Base-by-base conservation (phyloP, 129 eudicot genomes). In the Flaveria sonorensis region DNA sequence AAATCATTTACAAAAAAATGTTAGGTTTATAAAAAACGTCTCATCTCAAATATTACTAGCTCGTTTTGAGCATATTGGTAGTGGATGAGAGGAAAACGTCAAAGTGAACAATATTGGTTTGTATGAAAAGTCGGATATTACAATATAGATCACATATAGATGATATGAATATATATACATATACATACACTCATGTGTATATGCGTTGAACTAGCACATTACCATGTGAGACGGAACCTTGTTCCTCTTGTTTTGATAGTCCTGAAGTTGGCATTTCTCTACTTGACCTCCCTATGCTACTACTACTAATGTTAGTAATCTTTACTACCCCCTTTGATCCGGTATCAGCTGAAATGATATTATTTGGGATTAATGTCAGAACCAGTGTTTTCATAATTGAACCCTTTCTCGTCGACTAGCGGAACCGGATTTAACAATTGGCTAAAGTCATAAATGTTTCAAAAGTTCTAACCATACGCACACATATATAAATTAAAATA, bases 171-270 rank as follows among this genome's bases (percentile, higher is more conserved):
- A 32, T 32, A 12, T 13, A n/a, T 6, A 16, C 1, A n/a, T 16
- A n/a, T 53, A 53, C 23, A 53, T 18, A 53, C 10, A n/a, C 18
- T 6, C 10, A 16, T 20, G 66, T 10, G 24, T 60, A 39, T 24
- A 60, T 57, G 32, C 13, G 56, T 20, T 23, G 65, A 47, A 74
- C 28, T 14, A 77, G 36, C 69, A 61, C 10, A 61, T 76, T 89
- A 93, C 93, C 97, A 75, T 87, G 92, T 70, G 39, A 75, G 12
- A 40, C 47, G 71, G 93, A 81, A 77, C 76, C 85, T 75, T 87
- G 88, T 70, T 81, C 87, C 56, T 77, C 89, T 73, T 87, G 90
- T 61, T 87, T 80, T 70, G 82, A 56, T 74, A 90, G 67, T 65
- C 87, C 93, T 13, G 93, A 86, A 81, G 59, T 79, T 62, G 82